Conservation (phyloP, 2,329 filamentous ascomycete genomes). For the Fusarium pseudograminearum region DNA sequence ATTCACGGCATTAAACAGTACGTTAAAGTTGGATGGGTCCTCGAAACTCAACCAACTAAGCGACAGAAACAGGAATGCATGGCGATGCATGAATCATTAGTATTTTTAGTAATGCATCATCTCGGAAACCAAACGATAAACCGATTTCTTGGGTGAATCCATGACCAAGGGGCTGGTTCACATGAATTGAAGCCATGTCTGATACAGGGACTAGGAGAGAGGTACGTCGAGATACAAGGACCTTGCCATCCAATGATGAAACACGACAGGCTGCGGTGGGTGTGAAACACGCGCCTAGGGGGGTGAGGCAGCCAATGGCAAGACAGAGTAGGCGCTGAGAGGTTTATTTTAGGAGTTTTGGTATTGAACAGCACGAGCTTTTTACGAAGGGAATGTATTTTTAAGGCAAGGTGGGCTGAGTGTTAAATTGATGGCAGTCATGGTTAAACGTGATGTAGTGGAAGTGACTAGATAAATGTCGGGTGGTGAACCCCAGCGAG, state of each 20-base stretch:
- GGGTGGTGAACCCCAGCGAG: background rate
- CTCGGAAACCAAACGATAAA: constrained; percentile 16
- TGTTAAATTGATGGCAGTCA: constrained; percentile 10
- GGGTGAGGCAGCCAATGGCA: constrained; percentile 45
- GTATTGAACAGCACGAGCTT: background rate
- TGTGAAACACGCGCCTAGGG: constrained; percentile 47
- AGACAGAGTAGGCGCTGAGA: constrained; percentile 48
- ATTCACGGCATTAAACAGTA: constrained; percentile 14
- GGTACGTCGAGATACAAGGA: constrained; percentile 25
- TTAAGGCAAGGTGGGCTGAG: background rate
- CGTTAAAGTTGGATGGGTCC: background rate
- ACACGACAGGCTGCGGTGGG: constrained; percentile 40
- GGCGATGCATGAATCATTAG: constrained; percentile 3
- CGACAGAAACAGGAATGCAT: constrained; percentile 9
- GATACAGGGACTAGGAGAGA: constrained; percentile 44
- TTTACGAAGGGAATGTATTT: background rate
- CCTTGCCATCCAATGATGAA: constrained; percentile 46
- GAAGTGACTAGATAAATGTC: background rate
- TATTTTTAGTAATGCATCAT: constrained; percentile 39
- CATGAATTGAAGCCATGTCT: constrained; percentile 31
- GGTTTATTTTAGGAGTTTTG: constrained; percentile 28
- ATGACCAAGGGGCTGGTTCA: constrained; percentile 27
- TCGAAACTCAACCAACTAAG: background rate
- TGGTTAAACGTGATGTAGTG: background rate
- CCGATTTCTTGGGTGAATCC: constrained; percentile 13